phyloP scores from a whole-genome alignment of 2,329 filamentous ascomycete genomes.

The Epichloe baconii region DNA sequence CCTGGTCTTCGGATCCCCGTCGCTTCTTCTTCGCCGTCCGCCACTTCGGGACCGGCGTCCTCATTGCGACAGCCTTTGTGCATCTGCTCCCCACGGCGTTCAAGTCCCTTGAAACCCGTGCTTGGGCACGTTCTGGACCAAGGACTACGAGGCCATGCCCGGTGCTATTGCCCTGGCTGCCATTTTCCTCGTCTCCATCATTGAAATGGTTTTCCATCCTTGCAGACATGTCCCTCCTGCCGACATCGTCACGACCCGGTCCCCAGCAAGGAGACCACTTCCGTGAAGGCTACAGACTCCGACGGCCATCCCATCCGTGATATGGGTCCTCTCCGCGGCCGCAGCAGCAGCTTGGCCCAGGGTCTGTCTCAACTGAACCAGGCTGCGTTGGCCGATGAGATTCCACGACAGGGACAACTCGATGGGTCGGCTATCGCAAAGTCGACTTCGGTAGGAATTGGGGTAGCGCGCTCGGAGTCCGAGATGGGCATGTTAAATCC shows the following conservation, averaged over 20 bases:
- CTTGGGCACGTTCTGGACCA: slow-evolving; percentile 62
- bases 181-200: slow-evolving; percentile 63
- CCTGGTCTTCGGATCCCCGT: slow-evolving; percentile 38
- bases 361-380: slow-evolving; percentile 18
- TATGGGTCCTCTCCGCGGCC: slow-evolving; percentile 21
- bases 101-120: slow-evolving; percentile 48
- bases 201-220: slow-evolving; percentile 58
- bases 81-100: slow-evolving; percentile 59
- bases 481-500: slow-evolving; percentile 19
- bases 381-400: slow-evolving; percentile 3
- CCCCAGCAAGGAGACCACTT: neutral
- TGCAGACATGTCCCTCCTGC: slow-evolving; percentile 19
- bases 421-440: neutral
- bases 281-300: neutral
- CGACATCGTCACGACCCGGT: neutral
- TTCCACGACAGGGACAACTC: neutral
- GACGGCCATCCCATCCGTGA: slow-evolving; percentile 15
- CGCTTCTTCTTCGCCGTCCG: slow-evolving; percentile 43
- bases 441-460: neutral
- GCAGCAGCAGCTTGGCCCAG: slow-evolving; percentile 21
- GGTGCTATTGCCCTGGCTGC: slow-evolving; percentile 69
- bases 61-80: slow-evolving; percentile 65
- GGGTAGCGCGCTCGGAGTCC: neutral
- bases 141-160: slow-evolving; percentile 63
- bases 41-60: slow-evolving; percentile 68